Base-by-base conservation (phyloP, 495 filamentous ascomycete genomes). In the Cercophora sp. region DNA sequence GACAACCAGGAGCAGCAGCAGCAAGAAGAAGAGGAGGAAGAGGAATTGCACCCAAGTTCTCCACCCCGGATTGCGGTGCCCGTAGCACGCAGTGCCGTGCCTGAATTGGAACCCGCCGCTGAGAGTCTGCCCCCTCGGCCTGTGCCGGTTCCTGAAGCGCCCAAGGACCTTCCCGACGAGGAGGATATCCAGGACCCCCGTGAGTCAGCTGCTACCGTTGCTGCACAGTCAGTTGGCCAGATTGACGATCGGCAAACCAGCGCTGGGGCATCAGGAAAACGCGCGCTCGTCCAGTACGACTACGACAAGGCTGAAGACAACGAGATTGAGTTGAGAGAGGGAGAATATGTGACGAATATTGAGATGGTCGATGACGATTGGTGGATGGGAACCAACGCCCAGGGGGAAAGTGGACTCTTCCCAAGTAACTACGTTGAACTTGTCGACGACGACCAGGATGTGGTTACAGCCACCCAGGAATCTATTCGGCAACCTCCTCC, bases 241-340 rank as follows among this genome's bases (percentile, higher is more conserved):
- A 60, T 62, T 27, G 44, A 42, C 31, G 58, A 63, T 8, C 58
- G 57, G 32, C 65, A 66, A 22, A 56, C 60, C 10, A 51, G 53
- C 10, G 62, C 58, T 11, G 59, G 59, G 15, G 57, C 52, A 15
- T 53, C 74, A 9, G 88, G 83, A 48, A 81, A 82, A 57, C 81
- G 81, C 24, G 93, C 93, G 3, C 48, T 95, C 26, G 78, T 91
- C 40, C 86, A 94, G 55, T 99, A 89, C 66, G 94, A 99, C 62
- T 99, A 99, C 58, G 91, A 96, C 54, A 96, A 91, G 65, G 90
- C 88, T 2, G 93, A 99, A 68, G 89, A 95, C 50, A 99, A 99
- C 64, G 93, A 99, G 66, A 75, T 97, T 36, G 88, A 95, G 51
- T 76, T 99, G 3, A 76, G 75, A n/a, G 93, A 99, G 69, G 90